phyloP scores from a whole-genome alignment of 148 eudicot species.

The Amaranthus cruentus region DNA sequence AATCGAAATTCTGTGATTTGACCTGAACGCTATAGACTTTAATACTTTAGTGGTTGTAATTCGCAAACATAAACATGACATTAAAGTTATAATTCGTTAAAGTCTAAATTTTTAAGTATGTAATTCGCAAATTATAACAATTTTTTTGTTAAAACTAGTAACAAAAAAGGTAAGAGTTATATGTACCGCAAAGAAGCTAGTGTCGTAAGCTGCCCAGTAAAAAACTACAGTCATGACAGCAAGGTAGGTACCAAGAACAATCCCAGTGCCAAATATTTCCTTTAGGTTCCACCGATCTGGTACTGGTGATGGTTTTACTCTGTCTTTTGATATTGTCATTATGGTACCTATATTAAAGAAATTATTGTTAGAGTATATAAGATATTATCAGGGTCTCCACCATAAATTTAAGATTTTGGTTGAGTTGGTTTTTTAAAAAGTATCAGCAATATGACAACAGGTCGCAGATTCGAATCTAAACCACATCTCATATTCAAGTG shows the following conservation, averaged over 20 bases:
- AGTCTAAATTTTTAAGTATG: too few species aligned
- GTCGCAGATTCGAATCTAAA: too few species aligned
- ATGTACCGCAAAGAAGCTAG: slow-evolving; percentile 56
- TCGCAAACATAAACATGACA: too few species aligned
- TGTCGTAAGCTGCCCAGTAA: slow-evolving; percentile 55
- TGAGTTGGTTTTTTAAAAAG: not conserved
- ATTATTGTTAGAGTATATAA: not conserved
- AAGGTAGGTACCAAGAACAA: slow-evolving; percentile 59
- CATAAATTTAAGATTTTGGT: too few species aligned
- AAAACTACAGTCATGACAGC: slow-evolving; percentile 71
- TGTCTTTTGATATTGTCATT: slow-evolving; percentile 88
- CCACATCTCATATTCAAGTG: too few species aligned
- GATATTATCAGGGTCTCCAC: not conserved
- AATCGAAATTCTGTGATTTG: too few species aligned
- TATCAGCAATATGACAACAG: too few species aligned
- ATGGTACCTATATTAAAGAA: slow-evolving; percentile 49
- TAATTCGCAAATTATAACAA: too few species aligned
- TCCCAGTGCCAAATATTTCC: slow-evolving; percentile 76
- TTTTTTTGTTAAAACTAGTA: too few species aligned
- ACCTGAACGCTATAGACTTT: too few species aligned
- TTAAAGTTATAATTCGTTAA: too few species aligned
- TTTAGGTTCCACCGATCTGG: slow-evolving; percentile 88
- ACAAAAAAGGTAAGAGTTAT: not conserved
- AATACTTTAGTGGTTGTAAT: too few species aligned
- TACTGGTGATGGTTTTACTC: slow-evolving; percentile 79